Conservation (phyloP, 202 grass and related monocot species). For the Panicum hallii region DNA sequence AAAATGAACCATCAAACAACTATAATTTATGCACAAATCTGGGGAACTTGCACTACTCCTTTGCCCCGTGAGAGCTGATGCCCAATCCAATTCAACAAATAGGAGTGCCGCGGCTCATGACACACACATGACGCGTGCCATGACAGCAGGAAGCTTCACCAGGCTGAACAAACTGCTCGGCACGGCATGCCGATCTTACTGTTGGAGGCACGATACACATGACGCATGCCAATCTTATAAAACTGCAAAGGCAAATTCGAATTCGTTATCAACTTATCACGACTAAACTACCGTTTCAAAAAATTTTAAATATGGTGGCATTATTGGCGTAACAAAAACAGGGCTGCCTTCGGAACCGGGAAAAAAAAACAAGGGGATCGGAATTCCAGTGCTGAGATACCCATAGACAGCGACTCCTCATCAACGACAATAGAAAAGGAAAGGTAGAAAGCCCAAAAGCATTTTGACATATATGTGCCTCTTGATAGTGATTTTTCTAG, state of each 20-base stretch:
- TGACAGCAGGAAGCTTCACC: constrained; percentile 20
- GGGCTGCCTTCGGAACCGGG: neutral
- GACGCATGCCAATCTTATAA: neutral
- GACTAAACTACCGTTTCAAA: neutral
- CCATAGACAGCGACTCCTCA: neutral
- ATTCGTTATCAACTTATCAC: neutral
- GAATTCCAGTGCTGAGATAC: neutral
- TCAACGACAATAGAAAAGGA: neutral
- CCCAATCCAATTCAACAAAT: constrained; percentile 12
- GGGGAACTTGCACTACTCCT: neutral
- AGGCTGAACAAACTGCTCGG: constrained; percentile 24
- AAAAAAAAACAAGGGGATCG: neutral
- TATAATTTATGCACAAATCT: constrained; percentile 25
- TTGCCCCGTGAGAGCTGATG: constrained; percentile 26
- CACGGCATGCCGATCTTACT: neutral
- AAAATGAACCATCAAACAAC: constrained; percentile 3
- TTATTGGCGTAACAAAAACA: constrained; percentile 1
- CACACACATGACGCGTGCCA: constrained; percentile 24
- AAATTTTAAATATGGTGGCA: neutral
- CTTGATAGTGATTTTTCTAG: too few species aligned
- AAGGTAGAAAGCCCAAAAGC: neutral
- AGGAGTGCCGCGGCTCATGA: constrained; percentile 7
- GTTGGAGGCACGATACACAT: neutral
- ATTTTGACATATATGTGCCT: neutral
- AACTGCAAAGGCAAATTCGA: constrained; percentile 20